Conservation (phyloP, 495 filamentous ascomycete genomes). For the Aspergillus haitiensis region DNA sequence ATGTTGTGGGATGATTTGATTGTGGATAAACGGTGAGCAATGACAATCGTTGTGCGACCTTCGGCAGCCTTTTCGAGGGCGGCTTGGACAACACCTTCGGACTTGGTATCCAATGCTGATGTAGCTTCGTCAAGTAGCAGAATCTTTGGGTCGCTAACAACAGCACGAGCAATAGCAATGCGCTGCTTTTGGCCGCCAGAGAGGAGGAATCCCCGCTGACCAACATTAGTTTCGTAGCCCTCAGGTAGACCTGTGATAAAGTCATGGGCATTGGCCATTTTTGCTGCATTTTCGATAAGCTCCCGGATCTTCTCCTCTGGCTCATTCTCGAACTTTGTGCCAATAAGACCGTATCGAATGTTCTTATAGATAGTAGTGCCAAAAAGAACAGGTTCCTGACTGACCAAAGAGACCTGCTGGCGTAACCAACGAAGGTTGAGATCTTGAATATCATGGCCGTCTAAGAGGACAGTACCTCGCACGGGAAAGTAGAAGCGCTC, state of each 20-base stretch:
- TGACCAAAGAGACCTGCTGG: conserved; percentile 86
- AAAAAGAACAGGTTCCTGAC: conserved; percentile 72
- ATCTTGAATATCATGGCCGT: conserved; percentile 76
- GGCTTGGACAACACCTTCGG: conserved; percentile 91
- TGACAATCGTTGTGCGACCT: conserved; percentile 94
- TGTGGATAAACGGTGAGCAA: conserved; percentile 91
- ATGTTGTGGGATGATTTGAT: conserved; percentile 95
- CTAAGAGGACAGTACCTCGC: conserved; percentile 73
- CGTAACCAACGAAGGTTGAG: conserved; percentile 91
- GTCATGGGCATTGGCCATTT: conserved; percentile 90
- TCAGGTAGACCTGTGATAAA: conserved; percentile 84
- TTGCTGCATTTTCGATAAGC: conserved; percentile 75
- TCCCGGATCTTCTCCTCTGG: conserved; percentile 63
- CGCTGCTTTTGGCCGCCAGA: conserved; percentile 97
- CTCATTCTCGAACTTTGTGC: conserved; percentile 71
- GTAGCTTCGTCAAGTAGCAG: conserved; percentile 94
- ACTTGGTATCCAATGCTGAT: conserved; percentile 91
- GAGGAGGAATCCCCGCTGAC: conserved; percentile 88
- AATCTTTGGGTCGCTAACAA: conserved; percentile 94
- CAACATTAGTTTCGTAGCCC: conserved; percentile 91
- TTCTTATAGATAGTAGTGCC: conserved; percentile 83
- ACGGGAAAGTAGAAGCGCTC: conserved; percentile 93
- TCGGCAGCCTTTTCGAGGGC: conserved; percentile 83
- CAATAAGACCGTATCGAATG: conserved; percentile 84
- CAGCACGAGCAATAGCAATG: conserved; percentile 82